These are phyloP conservation scores for Boletus sp. DNA, from an alignment of 768 basidiomycete species.

Conservation along the genomic window DNA sequence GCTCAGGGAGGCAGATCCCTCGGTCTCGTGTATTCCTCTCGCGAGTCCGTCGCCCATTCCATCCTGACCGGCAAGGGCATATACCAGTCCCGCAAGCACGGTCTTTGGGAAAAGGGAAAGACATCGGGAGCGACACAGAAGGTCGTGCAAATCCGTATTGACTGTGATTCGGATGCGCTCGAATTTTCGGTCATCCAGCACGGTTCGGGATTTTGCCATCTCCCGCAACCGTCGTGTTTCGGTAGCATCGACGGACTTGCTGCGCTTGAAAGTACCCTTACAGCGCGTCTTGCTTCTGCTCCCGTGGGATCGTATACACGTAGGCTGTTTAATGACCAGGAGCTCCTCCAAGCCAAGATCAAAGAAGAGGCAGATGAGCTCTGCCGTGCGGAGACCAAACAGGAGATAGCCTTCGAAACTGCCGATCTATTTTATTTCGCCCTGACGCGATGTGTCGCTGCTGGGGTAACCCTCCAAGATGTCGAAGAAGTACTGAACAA, in stretches of 20 bases:
- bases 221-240: constrained; percentile 85
- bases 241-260: constrained; percentile 75
- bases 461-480: constrained; percentile 79
- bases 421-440: constrained; percentile 95
- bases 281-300: constrained; percentile 65
- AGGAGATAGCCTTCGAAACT: constrained; percentile 90
- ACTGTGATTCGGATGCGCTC: constrained; percentile 92
- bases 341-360: constrained; percentile 87
- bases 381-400: constrained; percentile 72
- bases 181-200: constrained; percentile 89
- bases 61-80: constrained; percentile 88
- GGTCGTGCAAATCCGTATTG: constrained; percentile 73
- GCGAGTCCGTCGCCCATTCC: constrained; percentile 79
- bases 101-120: constrained; percentile 95
- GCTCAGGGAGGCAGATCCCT: constrained; percentile 68
- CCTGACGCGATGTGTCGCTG: constrained; percentile 76
- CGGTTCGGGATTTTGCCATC: constrained; percentile 92
- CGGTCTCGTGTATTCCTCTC: constrained; percentile 94
- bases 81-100: constrained; percentile 95
- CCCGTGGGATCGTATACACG: constrained; percentile 92
- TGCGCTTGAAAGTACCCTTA: constrained; percentile 76
- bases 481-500: constrained; percentile 79
- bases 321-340: constrained; percentile 76
- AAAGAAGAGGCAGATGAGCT: constrained; percentile 98
- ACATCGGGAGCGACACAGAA: constrained; percentile 93